phyloP scores from a whole-genome alignment of 495 filamentous ascomycete species.

The Annulohypoxylon bovei region DNA sequence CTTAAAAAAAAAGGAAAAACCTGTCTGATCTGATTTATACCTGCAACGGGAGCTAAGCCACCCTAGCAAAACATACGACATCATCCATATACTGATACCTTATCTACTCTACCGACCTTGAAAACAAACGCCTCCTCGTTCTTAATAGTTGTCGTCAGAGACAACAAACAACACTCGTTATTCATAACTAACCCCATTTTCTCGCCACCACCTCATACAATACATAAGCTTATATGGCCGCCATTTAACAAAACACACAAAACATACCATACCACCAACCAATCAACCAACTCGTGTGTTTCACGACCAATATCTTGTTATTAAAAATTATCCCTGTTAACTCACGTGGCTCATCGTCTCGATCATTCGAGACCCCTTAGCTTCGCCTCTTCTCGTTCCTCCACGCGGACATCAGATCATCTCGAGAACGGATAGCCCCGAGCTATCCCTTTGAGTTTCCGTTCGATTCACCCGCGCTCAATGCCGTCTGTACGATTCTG shows the following conservation, averaged over 20 bases:
- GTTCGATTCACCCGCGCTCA: constrained; percentile 38
- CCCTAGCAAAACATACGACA: constrained; percentile 27
- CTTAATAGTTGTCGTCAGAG: not conserved
- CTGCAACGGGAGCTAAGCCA: constrained; percentile 22
- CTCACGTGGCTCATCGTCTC: constrained; percentile 37
- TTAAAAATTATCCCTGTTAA: constrained; percentile 26
- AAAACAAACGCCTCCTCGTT: constrained; percentile 6
- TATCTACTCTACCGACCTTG: constrained; percentile 5
- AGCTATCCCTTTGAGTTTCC: constrained; percentile 38
- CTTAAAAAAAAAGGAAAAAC: not conserved
- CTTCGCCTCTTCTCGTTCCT: constrained; percentile 11
- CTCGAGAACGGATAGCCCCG: constrained; percentile 38
- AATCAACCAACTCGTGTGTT: constrained; percentile 32
- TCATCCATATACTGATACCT: constrained; percentile 15
- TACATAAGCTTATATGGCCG: constrained; percentile 1
- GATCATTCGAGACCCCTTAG: constrained; percentile 26
- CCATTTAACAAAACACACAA: constrained; percentile 16
- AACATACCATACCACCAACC: constrained; percentile 16
- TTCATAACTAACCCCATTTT: constrained; percentile 11
- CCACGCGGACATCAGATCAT: constrained; percentile 32
- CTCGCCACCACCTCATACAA: not conserved
- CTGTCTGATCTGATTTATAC: not conserved
- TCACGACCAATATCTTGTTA: constrained; percentile 20
- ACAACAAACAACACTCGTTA: constrained; percentile 1
- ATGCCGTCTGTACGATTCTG: constrained; percentile 54